Percentiles rank a stretch among this genome's conserved stretches.
Evolutionary conservation across 2,329 filamentous ascomycete genomes (phyloP).

Genomic region (Penicillium crustosum): DNA sequence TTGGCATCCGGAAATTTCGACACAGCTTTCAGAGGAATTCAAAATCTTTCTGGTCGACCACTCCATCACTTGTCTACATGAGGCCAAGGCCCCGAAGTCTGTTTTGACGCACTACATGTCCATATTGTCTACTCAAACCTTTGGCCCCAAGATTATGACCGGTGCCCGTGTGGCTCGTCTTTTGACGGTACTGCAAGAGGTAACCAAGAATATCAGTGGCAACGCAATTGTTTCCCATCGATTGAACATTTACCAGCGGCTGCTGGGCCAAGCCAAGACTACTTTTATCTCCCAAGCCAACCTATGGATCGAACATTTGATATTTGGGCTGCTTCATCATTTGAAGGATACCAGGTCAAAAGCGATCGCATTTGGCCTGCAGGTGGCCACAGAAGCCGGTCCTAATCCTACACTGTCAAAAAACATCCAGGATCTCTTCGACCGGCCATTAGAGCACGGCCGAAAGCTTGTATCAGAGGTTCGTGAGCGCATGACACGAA

Average conservation of each 20-base stretch:
- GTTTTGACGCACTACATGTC: conserved; percentile 77
- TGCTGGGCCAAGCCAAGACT: conserved; percentile 69
- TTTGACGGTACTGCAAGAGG: conserved; percentile 66
- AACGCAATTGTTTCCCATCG: conserved; percentile 79
- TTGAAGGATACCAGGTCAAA: conserved; percentile 72
- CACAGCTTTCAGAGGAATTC: conserved; percentile 74
- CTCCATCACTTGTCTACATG: conserved; percentile 70
- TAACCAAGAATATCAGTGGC: conserved; percentile 72
- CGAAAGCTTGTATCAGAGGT: conserved; percentile 69
- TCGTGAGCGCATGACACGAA: conserved; percentile 63
- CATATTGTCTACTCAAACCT: conserved; percentile 76
- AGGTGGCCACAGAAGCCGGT: conserved; percentile 68
- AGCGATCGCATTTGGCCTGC: conserved; percentile 71
- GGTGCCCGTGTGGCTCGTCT: conserved; percentile 68
- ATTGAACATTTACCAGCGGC: conserved; percentile 72
- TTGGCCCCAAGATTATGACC: conserved; percentile 72
- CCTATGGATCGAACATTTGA: conserved; percentile 79
- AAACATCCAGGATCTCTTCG: conserved; percentile 58
- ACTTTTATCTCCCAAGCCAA: conserved; percentile 68
- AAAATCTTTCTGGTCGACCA: conserved; percentile 77
- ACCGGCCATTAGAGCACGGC: conserved; percentile 51
- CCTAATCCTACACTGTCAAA: conserved; percentile 67
- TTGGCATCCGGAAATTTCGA: conserved; percentile 68
- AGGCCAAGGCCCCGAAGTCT: conserved; percentile 69
- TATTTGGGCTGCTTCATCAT: conserved; percentile 77